Base-by-base conservation (phyloP, 2,329 filamentous ascomycete genomes). In the Arthrinium phaeospermum region DNA sequence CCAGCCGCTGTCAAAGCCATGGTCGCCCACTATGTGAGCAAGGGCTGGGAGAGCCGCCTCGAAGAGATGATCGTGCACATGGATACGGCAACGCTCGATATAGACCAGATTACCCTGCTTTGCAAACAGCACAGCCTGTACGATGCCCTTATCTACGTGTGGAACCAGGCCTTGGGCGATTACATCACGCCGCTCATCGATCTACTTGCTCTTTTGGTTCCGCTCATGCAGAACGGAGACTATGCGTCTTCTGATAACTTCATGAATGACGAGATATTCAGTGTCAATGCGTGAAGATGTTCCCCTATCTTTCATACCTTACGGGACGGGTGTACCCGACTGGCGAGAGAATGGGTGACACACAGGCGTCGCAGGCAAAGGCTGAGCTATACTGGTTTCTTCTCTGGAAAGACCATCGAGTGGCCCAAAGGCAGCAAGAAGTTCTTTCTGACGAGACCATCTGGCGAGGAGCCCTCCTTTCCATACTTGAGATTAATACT, bases 61-160 rank as follows among this genome's bases (percentile, higher is more conserved):
- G 97, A 99, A 83, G 96, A 98, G 82, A 93, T 98, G 81, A 93
- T 99, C 45, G 98, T 96, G 80, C 92, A 96, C 75, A 92, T 99
- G 83, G 93, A 98, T 77, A 97, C 96, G 1, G 86, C 90, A 19
- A 98, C 95, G 0, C 91, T 99, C 79, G 97, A 99, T 80, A 91
- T 99, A 76, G 96, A 99, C 80, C 94, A 98, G 81, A 91, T 97
- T 72, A 98, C 96, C 0, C 89, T 89, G 16, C 86, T 99, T 34
- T 99, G 96, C 87, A 97, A 96, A 81, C 92, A 96, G 79, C 92
- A 98, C 81, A 91, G 93, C 75, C 88, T 99, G 4, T 99, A 98
- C 79, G 97, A 99, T 82, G 97, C 96, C 2, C 89, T 98, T 72
- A 95, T 97, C 61, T 98, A 98, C 80, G 93, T 99, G 71, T 99